phyloP scores from a whole-genome alignment of 495 filamentous ascomycete species.

The Tuber umbilicatum region DNA sequence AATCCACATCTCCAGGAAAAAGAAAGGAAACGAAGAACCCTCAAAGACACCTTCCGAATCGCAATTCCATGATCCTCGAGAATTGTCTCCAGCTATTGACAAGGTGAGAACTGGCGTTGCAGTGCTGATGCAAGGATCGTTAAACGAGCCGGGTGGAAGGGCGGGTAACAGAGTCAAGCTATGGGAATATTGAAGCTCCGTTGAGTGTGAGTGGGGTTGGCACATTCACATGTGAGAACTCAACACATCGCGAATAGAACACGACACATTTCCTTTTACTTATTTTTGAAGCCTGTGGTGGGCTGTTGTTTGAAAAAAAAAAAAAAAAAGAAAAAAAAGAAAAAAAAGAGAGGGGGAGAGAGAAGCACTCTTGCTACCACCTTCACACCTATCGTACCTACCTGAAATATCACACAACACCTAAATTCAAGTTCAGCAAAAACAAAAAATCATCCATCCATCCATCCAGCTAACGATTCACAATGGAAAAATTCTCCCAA shows the following conservation, averaged over 20 bases:
- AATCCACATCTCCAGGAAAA: no score
- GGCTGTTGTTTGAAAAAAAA: no score
- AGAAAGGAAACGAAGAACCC: no score
- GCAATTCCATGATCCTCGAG: no score
- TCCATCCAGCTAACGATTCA: neutral
- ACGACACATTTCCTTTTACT: neutral
- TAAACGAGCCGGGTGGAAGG: neutral
- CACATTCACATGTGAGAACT: neutral
- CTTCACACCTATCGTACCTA: neutral
- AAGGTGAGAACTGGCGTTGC: neutral
- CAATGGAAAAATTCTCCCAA: constrained; percentile 96
- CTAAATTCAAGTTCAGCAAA: neutral
- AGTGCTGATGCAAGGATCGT: neutral
- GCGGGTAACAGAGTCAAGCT: neutral
- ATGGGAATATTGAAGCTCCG: neutral
- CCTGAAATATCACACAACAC: neutral
- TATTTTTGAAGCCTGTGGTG: neutral
- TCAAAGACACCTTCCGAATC: no score
- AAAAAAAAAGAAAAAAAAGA: no score
- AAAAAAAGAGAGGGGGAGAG: no score
- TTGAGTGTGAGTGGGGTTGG: neutral
- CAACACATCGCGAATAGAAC: neutral
- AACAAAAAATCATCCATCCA: neutral
- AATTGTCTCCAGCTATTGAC: no score
- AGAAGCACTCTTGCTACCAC: neutral